phyloP scores from a whole-genome alignment of 495 filamentous ascomycete species.

The Aspergillus bertholletiae region DNA sequence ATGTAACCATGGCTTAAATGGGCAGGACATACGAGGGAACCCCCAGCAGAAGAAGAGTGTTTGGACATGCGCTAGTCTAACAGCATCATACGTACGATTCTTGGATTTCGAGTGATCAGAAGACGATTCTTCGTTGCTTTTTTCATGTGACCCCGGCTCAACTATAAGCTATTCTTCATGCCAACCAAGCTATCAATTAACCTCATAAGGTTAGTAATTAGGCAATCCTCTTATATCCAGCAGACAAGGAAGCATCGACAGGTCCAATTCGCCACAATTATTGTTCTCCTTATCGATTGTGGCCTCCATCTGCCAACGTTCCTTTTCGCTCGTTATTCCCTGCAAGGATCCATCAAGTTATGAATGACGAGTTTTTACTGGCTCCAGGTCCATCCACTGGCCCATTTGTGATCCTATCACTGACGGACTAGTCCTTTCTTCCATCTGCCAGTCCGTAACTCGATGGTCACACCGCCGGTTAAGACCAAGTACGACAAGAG shows the following conservation, averaged over 20 bases:
- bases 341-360: neutral
- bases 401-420: no score
- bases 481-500: neutral
- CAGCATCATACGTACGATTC: no score
- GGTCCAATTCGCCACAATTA: neutral
- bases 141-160: neutral
- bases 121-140: slow-evolving; percentile 4
- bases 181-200: neutral
- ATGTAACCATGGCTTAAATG: neutral
- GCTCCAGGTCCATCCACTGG: neutral
- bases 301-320: neutral
- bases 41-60: no score
- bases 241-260: neutral
- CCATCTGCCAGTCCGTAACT: neutral
- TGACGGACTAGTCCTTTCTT: no score
- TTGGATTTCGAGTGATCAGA: neutral
- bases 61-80: no score
- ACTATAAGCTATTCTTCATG: neutral
- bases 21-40: no score
- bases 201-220: neutral
- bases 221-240: neutral
- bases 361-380: no score
- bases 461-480: slow-evolving; percentile 6
- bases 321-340: neutral
- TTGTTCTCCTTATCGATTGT: neutral